Evolutionary conservation across 805 yeast genomes (phyloP), one percentile per base, ranked within the genome.

Genomic region (Hanseniaspora pseudoguilliermondii): DNA sequence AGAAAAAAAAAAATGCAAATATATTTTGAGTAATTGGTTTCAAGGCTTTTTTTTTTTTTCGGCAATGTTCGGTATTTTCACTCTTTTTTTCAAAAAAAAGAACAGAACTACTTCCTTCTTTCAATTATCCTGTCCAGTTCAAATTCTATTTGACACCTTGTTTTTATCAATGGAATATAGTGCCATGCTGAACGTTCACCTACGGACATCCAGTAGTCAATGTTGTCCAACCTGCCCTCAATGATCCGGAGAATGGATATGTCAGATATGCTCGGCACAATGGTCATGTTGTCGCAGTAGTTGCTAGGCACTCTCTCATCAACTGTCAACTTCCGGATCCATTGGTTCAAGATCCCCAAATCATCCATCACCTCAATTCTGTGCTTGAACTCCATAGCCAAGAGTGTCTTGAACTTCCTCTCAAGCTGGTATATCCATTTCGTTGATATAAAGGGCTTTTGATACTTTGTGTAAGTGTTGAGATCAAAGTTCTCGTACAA

Each of bases 151-250:
- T 90, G 81, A 63, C 96, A 86, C 48, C 98, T 73, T 1, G 95
- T 84, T 81, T 89, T 83, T 34, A 93, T 73, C 39, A 89, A 72
- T 0, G 96, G 87, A 59, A 87, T 74, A 52, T 87, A 78, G 1
- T 96, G 95, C 97, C 97, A 93, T 1, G 89, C 88, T 46, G 95
- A 84, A 60, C 84, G 74, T 67, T 91, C 97, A 5, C 98, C 98
- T 35, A 90, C 87, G 53, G 78, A 72, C 15, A 89, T 81, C 95
- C 97, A 91, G 65, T 88, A 87, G 5, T 88, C 84, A 23, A 89
- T 83, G 66, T 87, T 89, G 57, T 80, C 84, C 64, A 83, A 76
- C 62, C 83, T 83, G 3, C 86, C 83, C 64, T 88, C 95, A 63
- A 88, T 78, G 0, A 89, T 82, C 60, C 88, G 73, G 46, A 88